Conservation (phyloP, 495 filamentous ascomycete genomes). For the Neurospora africana region DNA sequence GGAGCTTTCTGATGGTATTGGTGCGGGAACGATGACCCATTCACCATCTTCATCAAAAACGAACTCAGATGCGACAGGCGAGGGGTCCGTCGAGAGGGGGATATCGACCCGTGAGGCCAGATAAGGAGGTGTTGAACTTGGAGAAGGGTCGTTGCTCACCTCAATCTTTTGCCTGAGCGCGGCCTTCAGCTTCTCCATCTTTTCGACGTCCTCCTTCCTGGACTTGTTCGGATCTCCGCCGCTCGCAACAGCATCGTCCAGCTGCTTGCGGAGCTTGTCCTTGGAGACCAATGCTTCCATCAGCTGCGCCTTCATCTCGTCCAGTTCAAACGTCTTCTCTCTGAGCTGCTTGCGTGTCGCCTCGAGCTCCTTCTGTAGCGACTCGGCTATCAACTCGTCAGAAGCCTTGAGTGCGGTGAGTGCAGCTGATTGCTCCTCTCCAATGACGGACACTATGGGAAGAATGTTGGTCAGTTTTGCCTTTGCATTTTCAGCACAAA, state of each 20-base stretch:
- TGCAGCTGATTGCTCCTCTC: constrained; percentile 34
- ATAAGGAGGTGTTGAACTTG: constrained; percentile 8
- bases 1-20: neutral
- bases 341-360: constrained; percentile 33
- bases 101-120: neutral
- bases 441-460: constrained; percentile 34
- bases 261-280: constrained; percentile 41
- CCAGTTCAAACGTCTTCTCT: constrained; percentile 31
- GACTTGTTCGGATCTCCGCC: constrained; percentile 18
- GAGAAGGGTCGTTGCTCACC: constrained; percentile 23
- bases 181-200: constrained; percentile 38
- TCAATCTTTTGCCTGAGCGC: constrained; percentile 38
- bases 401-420: constrained; percentile 43
- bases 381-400: constrained; percentile 41
- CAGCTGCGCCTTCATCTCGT: constrained; percentile 41
- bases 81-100: neutral
- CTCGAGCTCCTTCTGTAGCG: constrained; percentile 41
- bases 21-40: neutral
- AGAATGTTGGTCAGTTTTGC: constrained; percentile 6
- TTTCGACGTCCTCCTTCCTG: constrained; percentile 38
- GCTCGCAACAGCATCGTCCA: constrained; percentile 26
- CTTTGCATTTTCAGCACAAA: neutral
- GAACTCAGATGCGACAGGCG: neutral
- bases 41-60: neutral
- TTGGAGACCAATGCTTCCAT: constrained; percentile 41